Evolutionary conservation across 2,329 filamentous ascomycete genomes (phyloP).

Genomic region (Sphaerulina populicola): DNA sequence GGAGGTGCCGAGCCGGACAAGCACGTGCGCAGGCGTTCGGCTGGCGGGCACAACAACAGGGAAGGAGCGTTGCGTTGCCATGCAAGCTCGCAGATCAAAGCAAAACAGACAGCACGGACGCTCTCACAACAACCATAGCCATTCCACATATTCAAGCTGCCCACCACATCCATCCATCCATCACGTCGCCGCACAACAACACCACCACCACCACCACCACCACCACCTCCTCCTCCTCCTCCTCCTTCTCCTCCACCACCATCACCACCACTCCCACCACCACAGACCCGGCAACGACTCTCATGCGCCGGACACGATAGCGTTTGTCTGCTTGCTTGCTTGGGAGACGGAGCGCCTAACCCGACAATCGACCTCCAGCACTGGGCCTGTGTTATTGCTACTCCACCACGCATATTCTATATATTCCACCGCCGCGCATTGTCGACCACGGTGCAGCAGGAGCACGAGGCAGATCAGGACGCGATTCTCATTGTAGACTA

Average conservation of each 20-base stretch:
- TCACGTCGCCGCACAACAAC: not conserved
- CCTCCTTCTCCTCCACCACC: no score
- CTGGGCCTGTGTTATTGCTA: not conserved
- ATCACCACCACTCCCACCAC: not conserved
- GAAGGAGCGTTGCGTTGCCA: constrained; percentile 4
- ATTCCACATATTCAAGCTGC: not conserved
- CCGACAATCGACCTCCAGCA: not conserved
- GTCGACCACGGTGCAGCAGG: not conserved
- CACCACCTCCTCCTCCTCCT: not conserved
- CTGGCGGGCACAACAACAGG: not conserved
- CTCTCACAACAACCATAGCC: constrained; percentile 2
- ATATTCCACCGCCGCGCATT: not conserved
- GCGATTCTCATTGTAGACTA: not conserved
- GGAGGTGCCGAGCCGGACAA: not conserved
- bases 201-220: not conserved
- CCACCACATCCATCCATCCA: not conserved
- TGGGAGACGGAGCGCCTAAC: not conserved
- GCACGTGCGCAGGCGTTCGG: constrained; percentile 3
- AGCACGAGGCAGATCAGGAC: no score
- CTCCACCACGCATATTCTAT: not conserved
- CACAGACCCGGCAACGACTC: not conserved
- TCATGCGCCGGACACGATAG: constrained; percentile 10
- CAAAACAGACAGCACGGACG: constrained; percentile 4
- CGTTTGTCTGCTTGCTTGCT: constrained; percentile 5
- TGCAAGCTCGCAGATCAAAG: not conserved